Evolutionary conservation across 2,329 filamentous ascomycete species (phyloP), one percentile per base, ranked within the genome.

Genomic region (Colletotrichum sublineola): DNA sequence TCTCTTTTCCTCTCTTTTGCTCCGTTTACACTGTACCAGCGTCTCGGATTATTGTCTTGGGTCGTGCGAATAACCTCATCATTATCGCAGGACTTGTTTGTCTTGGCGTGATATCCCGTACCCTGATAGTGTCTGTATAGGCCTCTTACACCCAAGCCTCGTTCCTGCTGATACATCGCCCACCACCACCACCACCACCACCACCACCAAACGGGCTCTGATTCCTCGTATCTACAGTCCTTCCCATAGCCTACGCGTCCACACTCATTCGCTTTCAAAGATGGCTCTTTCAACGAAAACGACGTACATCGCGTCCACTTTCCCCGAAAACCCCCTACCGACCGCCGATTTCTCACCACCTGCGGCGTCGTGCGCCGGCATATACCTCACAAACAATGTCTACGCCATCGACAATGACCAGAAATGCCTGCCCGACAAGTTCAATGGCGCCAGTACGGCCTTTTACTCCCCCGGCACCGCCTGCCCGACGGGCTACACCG

Each of bases 341-440:
- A 78, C 75, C 18, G 60, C 75, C 5, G 68, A 71, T 31, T 77
- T 77, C 67, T 67, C 73, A 8, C 67, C 74, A 15, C 71, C 75
- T 8, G 31, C 63, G 12, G 53, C 55, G 20, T 46, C 24, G 0
- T 77, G 76, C 73, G 64, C 64, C 11, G 76, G 73, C 33, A 52
- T 77, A 31, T 74, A 75, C 58, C 56, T 18, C 36, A 60, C 48
- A 42, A 67, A 67, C 60, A 64, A 75, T n/a, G 66, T 78, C 14
- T 73, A 64, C 63, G 67, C 75, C 48, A 66, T 77, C 31, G 74
- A 78, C 36, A 62, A 74, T 31, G 63, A 76, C 40, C 40, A 63
- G 6, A 62, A 66, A n/a, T 78, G 76, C 61, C 66, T 77, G 7
- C 76, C 75, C n/a, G 53, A 67, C 18, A 73, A 74, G 20, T 77